A percentile compares a stretch with the other conserved stretches of the same genome.
phyloP scores from a whole-genome alignment of 108 stramenopile species.

The Fragilaria crotonensis region DNA sequence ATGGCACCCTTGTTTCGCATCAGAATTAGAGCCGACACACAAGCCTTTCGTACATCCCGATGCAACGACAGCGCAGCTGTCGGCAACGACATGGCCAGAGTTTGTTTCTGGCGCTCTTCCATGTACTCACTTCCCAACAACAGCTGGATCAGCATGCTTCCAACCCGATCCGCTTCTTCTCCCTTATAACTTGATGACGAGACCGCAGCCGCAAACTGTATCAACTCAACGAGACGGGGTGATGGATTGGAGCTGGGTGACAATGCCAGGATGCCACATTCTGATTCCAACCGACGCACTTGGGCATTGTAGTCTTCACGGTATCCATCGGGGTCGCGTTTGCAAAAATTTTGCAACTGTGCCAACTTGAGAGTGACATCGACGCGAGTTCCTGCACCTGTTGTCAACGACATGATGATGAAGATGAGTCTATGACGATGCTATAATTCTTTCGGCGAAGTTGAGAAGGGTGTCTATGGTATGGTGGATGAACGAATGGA shows the following conservation, averaged over 20 bases:
- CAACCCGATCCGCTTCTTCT: conserved; percentile 70
- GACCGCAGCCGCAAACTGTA: conserved; percentile 85
- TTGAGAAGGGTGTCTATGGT: too few species aligned
- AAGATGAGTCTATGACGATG: too few species aligned
- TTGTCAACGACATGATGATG: conserved; percentile 21
- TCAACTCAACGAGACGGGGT: conserved; percentile 69
- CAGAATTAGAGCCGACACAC: conserved; percentile 85
- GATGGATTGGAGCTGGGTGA: conserved; percentile 70
- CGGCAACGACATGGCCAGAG: conserved; percentile 21
- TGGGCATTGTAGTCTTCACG: conserved; percentile 91
- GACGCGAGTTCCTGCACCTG: conserved; percentile 48
- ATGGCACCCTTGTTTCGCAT: conserved; percentile 87
- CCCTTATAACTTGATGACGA: conserved; percentile 70
- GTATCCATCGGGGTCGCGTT: conserved; percentile 92
- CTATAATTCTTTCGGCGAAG: too few species aligned
- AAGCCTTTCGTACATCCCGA: conserved; percentile 78
- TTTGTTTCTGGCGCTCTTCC: conserved; percentile 6
- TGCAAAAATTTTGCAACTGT: conserved; percentile 94
- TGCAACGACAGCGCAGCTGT: conserved; percentile 64
- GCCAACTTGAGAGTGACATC: conserved; percentile 77
- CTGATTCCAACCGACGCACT: conserved; percentile 64
- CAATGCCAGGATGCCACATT: conserved; percentile 61
- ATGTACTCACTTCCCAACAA: conserved; percentile 49
- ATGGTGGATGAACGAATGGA: too few species aligned
- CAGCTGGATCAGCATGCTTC: conserved; percentile 64